phyloP scores from a whole-genome alignment of 208 protist species.

The Endotrypanum monterogeii region DNA sequence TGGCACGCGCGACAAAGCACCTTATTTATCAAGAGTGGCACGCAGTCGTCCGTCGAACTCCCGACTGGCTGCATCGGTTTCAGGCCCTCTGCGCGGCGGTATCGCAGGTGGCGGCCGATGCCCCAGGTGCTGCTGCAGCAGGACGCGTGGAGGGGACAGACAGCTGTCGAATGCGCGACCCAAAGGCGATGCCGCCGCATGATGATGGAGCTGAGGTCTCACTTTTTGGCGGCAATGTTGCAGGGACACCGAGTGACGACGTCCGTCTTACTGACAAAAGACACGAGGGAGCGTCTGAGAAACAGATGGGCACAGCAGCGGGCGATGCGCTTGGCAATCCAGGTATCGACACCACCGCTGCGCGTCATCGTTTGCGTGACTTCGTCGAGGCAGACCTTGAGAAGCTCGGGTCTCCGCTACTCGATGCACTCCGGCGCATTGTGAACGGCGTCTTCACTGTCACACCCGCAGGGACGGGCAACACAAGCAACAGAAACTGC shows the following conservation, averaged over 20 bases:
- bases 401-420: constrained; percentile 12
- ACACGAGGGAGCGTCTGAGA: background rate
- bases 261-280: background rate
- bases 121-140: background rate
- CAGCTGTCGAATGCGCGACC: background rate
- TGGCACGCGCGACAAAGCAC: constrained; percentile 46
- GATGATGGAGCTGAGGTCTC: background rate
- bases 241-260: background rate
- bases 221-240: background rate
- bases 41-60: constrained; percentile 26
- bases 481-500: background rate
- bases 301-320: background rate
- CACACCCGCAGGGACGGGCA: background rate
- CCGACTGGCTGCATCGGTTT: constrained; percentile 35
- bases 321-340: background rate
- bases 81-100: constrained; percentile 22
- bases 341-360: background rate
- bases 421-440: constrained; percentile 4
- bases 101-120: constrained; percentile 4
- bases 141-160: background rate
- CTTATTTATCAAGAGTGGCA: constrained; percentile 44
- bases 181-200: background rate
- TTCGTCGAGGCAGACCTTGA: constrained; percentile 12
- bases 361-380: constrained; percentile 4
- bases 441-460: constrained; percentile 25